Evolutionary conservation across 2,329 filamentous ascomycete species (phyloP), one percentile per base, ranked within the genome.

Genomic region (Fusarium musae): DNA sequence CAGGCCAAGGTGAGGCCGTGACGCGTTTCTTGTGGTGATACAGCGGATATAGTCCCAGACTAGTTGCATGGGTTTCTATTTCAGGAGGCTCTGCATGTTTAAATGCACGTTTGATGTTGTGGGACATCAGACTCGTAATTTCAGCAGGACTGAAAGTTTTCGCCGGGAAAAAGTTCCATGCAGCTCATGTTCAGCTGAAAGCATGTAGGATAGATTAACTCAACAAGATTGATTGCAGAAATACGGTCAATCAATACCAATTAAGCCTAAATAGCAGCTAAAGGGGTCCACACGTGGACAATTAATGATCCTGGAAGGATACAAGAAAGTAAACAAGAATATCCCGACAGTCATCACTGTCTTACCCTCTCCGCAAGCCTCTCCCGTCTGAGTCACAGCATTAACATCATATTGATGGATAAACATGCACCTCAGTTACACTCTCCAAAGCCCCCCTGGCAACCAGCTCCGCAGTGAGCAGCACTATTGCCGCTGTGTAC

Each of bases 401-500:
- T 46, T 30, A 54, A 19, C n/a, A 16, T 23, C 17, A 32, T 59
- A 57, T 62, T 66, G 39, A 43, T 46, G 21, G 50, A 59, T 50
- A 37, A 37, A 32, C 37, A 37, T 44, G 23, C 39, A 23, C n/a
- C 66, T 77, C 61, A 79, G 47, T 72, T 68, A 63, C 82, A 83
- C n/a, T 65, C 66, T 3, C 82, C 82, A 67, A 78, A 83, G 21
- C 69, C 75, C 9, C 59, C 59, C 66, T 82, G 82, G 59, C 82
- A 83, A n/a, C 81, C 81, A 2, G 56, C 46, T 34, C 78, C 80
- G 50, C 82, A 83, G 59, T 83, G 75, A 17, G 57, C 30, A 19
- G 40, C 66, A 19, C 68, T 71, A 57, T 69, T 79, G 10, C 81
- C 80, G 44, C 81, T 82, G 30, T 39, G 32, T 13, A 36, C 13